A percentile compares a stretch with the other conserved stretches of the same genome.
Evolutionary conservation across 2,329 filamentous ascomycete species (phyloP).

Genomic region (Xylaria sp.): DNA sequence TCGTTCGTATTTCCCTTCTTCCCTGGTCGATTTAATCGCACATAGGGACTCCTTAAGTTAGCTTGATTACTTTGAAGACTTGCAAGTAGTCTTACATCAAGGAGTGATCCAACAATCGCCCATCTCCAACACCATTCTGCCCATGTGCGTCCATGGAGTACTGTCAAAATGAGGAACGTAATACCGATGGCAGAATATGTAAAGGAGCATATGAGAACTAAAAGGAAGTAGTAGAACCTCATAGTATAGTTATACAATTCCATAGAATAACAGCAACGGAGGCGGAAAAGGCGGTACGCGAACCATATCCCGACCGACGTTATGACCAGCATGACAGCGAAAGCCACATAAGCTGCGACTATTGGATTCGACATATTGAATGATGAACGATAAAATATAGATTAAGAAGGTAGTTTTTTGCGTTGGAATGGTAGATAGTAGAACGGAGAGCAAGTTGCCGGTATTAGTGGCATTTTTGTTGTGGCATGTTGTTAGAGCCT

Average conservation of each 20-base stretch:
- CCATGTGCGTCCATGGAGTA: background rate
- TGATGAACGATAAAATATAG: background rate
- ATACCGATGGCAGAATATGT: slow-evolving; percentile 1
- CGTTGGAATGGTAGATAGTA: background rate
- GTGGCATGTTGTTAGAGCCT: background rate
- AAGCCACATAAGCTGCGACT: slow-evolving; percentile 22
- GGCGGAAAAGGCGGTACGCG: slow-evolving; percentile 1
- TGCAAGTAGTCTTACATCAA: slow-evolving; percentile 22
- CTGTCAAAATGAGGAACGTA: background rate
- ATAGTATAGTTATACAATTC: background rate
- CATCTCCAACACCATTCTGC: slow-evolving; percentile 31
- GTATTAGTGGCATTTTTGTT: background rate
- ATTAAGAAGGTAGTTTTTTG: background rate
- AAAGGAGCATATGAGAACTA: background rate
- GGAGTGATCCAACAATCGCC: slow-evolving; percentile 17
- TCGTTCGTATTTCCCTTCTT: background rate
- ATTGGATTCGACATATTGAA: background rate
- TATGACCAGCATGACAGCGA: slow-evolving; percentile 2
- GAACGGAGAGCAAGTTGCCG: background rate
- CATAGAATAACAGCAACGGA: background rate
- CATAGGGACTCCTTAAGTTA: slow-evolving; percentile 21
- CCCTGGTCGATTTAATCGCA: slow-evolving; percentile 8
- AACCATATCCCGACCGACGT: background rate
- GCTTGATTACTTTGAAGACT: background rate
- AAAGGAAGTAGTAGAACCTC: slow-evolving; percentile 1